Base-by-base conservation (phyloP, 495 filamentous ascomycete species). In the Neurospora africana region DNA sequence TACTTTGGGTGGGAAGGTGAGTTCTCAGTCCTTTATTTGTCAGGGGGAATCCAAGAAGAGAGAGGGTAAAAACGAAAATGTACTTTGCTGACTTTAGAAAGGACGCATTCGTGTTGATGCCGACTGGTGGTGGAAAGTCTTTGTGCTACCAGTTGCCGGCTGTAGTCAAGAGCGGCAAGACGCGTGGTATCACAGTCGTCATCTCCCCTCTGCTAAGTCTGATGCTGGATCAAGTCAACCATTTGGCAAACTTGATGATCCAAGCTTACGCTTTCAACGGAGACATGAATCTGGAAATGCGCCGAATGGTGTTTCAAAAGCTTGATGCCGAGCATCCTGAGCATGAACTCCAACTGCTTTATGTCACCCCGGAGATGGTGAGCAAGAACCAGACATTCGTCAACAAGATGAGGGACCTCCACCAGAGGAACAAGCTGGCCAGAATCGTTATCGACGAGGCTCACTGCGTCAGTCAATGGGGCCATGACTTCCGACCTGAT, bases 391-490 rank as follows among this genome's bases (percentile, higher is more conserved):
- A 85, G 65, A 75, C 77, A 5, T 88, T 98, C 78, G 79, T 88
- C 44, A 84, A 82, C 70, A 84, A 83, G 9, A 81, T 99, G 33
- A 78, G 86, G 43, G 80, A 82, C 9, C 86, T 99, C 23, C 85
- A 95, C 73, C 74, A 74, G 21, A 87, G 88, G 36, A 80, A 84
- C 8, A 91, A 87, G 72, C 87, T 99, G 15, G 95, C 95, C 11
- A 89, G 95, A 41, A 88, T 99, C 69, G 96, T 98, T 39, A 95
- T 99, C 68, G 95, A 99, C 74, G 95, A 99, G 80, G 95, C 95
- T 19, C 95, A 99, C 79, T 99, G 95, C 79, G 95, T 99, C 30
- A 98, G 95, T 80, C 93, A 98, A 80, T 99, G 95, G 95, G 95
- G 95, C 15, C 95, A 99, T 76, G 95, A 99, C 79, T 99, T 99